Base-by-base conservation (phyloP, 345 rosid genomes). In the Ailanthus altissimus region DNA sequence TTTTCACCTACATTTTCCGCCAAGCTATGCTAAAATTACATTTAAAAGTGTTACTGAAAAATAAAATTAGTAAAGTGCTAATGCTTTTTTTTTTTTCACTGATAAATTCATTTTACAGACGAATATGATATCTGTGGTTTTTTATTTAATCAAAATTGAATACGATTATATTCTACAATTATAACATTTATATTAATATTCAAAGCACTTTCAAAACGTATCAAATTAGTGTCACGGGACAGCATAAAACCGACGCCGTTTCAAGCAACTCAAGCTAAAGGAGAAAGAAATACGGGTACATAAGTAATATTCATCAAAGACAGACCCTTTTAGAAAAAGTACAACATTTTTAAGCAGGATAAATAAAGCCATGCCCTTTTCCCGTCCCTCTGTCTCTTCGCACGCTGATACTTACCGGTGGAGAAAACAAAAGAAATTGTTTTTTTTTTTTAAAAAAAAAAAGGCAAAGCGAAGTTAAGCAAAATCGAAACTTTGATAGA, bases 241-340 rank as follows among this genome's bases (percentile, higher is more conserved):
- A 54, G 63, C 20, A 4, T 1, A 54, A 40, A 71, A n/a, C 7
- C 66, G 78, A 20, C 66, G 50, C 7, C 57, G 73, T 67, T 42
- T 50, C 28, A 3, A 50, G 7, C 0, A 4, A 13, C 14, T 42
- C 14, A 46, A 60, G 11, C 42, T 0, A 59, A 11, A 40, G n/a
- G 10, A 53, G 15, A 16, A 40, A 54, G 12, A 43, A 62, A 63
- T 32, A 32, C 25, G 81, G 80, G n/a, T 61, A 12, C 46, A 47
- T 4, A 18, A 57, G 84, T 81, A 81, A 75, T 78, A 76, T 76
- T 23, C 0, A 26, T 26, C 1, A 76, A 79, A 83, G 16, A 28
- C 38, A 49, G 63, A 6, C 75, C 82, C 74, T 79, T 79, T 79
- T 61, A 72, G 13, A 45, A 21, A 76, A 68, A 73, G 64, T 28